Evolutionary conservation across 805 yeast species (phyloP).

Genomic region (Pichia membranifaciens): DNA sequence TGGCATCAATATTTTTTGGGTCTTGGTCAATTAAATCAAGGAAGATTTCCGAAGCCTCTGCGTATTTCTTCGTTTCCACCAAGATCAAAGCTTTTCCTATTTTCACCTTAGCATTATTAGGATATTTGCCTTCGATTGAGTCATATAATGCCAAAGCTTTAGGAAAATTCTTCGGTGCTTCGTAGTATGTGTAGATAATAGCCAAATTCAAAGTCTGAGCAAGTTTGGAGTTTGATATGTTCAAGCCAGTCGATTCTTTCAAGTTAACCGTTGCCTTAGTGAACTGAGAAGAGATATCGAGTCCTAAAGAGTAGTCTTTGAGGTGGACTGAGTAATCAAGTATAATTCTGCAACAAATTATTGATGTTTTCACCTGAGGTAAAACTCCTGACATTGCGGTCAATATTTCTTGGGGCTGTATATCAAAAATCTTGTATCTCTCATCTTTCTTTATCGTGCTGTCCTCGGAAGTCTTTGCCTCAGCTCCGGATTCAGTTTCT

Average conservation of each 20-base stretch:
- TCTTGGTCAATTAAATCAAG: constrained; percentile 39
- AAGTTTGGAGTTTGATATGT: constrained; percentile 45
- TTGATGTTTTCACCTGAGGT: constrained; percentile 30
- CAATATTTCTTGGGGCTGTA: constrained; percentile 16
- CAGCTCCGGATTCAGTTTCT: constrained; percentile 14
- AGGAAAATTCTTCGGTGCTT: constrained; percentile 82
- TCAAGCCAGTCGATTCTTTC: constrained; percentile 41
- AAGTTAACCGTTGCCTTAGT: constrained; percentile 47
- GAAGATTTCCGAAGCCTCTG: constrained; percentile 45
- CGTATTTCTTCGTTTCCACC: constrained; percentile 56
- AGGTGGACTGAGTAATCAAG: constrained; percentile 53
- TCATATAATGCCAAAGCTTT: constrained; percentile 71
- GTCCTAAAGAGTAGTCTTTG: constrained; percentile 59
- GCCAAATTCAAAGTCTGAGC: constrained; percentile 66
- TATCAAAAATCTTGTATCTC: constrained; percentile 2
- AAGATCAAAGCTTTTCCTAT: constrained; percentile 79
- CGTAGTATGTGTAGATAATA: constrained; percentile 71
- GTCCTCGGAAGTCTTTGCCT: constrained; percentile 11
- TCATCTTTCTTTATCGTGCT: constrained; percentile 2
- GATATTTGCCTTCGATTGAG: constrained; percentile 40
- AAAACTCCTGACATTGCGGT: constrained; percentile 13
- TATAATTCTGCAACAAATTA: constrained; percentile 62
- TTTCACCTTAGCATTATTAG: constrained; percentile 46
- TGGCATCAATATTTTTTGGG: constrained; percentile 55
- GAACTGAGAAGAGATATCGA: constrained; percentile 55